Base-by-base conservation (phyloP, 1,139 yeast species). In the Candida sp. region DNA sequence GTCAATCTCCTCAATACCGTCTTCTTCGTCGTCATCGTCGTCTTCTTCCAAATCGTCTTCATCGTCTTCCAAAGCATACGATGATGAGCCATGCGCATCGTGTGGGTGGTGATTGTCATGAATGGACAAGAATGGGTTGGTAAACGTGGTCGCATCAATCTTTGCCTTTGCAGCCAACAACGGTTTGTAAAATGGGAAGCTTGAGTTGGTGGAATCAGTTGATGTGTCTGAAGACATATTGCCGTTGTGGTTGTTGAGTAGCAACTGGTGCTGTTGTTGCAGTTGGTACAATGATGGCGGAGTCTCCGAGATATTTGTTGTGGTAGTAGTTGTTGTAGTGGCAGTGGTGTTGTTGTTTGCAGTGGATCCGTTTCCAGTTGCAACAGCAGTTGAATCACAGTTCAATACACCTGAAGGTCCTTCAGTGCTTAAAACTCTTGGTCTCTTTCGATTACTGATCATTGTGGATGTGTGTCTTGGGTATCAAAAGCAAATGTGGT, bases 361-460 rank as follows among this genome's bases (percentile, higher is more conserved):
- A 34, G 30, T 30, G 46, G 26, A 11, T 44, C 43, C 49, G 42
- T 45, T 8, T 49, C 35, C 45, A 27, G 47, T 39, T 30, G 49
- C 42, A 26, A 39, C 43, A 31, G 27, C 39, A 7, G 47, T 47
- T 55, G 55, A 59, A 53, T 69, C 76, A 56, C 74, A 72, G 35
- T 38, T 38, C 27, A 71, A 66, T 52, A 72, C 81, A 57, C 79
- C 72, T n/a, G 46, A 31, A 33, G 39, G 46, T 26, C 46, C 37
- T n/a, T 43, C 46, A 31, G 46, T 43, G 17, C 46, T 53, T 57
- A 77, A 74, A 32, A 80, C 81, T 62, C 82, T 70, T 39, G 82
- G 81, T 57, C 82, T 66, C 55, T 77, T 77, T 55, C 82, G 62
- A 58, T 77, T 77, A 37, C 76, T 65, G 30, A 75, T 71, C 55